A percentile compares a stretch with the other conserved stretches of the same genome.
Conservation (phyloP, 139 green algal genomes). For the Tetradesmus obliquus region DNA sequence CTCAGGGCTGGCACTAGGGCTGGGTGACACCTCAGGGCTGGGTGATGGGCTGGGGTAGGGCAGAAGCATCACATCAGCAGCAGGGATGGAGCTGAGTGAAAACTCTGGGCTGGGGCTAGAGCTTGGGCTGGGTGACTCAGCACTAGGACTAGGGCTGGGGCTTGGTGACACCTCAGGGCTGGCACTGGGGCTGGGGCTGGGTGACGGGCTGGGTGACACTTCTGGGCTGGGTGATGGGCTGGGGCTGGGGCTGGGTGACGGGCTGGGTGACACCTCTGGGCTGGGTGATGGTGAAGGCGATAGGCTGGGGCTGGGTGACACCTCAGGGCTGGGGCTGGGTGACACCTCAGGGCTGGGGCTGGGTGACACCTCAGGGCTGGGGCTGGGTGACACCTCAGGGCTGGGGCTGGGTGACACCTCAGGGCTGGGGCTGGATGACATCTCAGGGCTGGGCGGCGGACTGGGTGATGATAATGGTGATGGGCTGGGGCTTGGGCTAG, state of each 20-base stretch:
- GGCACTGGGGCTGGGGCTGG: background rate
- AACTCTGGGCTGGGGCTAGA: background rate
- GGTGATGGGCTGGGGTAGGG: background rate
- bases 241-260: background rate
- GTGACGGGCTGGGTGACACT: background rate
- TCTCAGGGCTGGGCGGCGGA: background rate
- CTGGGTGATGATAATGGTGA: background rate
- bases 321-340: background rate
- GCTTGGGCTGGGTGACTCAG: background rate
- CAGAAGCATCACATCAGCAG: no score
- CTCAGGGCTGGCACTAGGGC: background rate
- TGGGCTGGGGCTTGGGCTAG: background rate
- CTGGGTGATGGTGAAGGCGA: background rate
- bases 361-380: background rate
- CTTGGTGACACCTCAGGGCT: background rate
- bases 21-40: background rate
- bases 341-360: background rate
- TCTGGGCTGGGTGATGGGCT: background rate
- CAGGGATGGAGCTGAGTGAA: background rate
- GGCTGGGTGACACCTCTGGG: background rate
- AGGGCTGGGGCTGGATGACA: background rate
- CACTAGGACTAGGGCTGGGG: background rate
- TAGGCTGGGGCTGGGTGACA: background rate
- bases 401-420: background rate
- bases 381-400: background rate